These are phyloP conservation scores for Boletus edulis DNA, from an alignment of 768 basidiomycete species.

Conservation along the genomic window DNA sequence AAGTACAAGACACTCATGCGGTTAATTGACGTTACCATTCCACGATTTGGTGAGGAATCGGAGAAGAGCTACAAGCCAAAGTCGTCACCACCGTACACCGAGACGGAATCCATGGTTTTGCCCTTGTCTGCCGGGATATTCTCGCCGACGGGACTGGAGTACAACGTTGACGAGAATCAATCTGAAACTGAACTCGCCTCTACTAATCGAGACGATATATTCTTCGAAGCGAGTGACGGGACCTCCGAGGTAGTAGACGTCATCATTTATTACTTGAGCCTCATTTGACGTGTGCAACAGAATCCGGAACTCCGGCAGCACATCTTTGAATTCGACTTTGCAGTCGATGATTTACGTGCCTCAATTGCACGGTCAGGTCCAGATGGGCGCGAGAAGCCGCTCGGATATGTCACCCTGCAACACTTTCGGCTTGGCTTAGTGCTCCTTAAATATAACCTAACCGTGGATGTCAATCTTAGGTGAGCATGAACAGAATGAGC, in stretches of 20 bases:
- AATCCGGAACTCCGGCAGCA: constrained; percentile 46
- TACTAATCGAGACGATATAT: constrained; percentile 51
- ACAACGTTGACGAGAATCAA: constrained; percentile 62
- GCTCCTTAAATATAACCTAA: constrained; percentile 82
- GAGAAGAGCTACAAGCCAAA: constrained; percentile 21
- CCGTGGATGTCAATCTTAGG: constrained; percentile 79
- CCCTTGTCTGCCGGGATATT: constrained; percentile 58
- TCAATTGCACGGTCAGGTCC: constrained; percentile 68
- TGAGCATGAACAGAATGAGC: constrained; percentile 28
- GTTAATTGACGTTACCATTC: constrained; percentile 86
- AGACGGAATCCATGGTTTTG: constrained; percentile 38
- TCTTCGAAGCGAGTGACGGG: constrained; percentile 73
- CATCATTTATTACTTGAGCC: neutral
- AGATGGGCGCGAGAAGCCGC: constrained; percentile 61
- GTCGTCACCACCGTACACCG: constrained; percentile 19
- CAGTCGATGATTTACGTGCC: constrained; percentile 79
- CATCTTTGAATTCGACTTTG: constrained; percentile 82
- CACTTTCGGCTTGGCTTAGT: constrained; percentile 75
- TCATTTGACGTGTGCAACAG: constrained; percentile 15
- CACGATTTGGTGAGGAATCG: constrained; percentile 62
- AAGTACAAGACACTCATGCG: constrained; percentile 94
- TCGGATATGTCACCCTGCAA: constrained; percentile 79
- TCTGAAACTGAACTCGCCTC: constrained; percentile 40
- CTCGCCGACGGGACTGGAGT: constrained; percentile 54
- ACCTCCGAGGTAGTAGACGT: constrained; percentile 44